These are phyloP conservation scores for Scortechinia acanthostroma DNA, from an alignment of 2,329 filamentous ascomycete genomes.

Conservation along the genomic window DNA sequence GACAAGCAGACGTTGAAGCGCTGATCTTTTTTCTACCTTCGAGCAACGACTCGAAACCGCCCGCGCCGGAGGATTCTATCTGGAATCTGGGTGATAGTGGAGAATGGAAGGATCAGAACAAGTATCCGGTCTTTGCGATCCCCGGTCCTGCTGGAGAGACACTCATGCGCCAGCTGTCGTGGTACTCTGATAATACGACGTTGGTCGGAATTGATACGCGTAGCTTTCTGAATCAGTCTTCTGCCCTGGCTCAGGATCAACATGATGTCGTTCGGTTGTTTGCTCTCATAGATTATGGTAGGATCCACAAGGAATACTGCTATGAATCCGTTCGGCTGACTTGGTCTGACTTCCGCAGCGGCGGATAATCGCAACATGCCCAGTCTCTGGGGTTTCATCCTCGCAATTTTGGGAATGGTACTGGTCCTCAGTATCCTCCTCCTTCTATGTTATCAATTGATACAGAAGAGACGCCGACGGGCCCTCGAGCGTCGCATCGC, in stretches of 20 bases:
- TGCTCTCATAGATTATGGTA: background rate
- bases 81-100: slow-evolving; percentile 46
- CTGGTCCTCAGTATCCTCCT: slow-evolving; percentile 36
- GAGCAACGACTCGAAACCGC: slow-evolving; percentile 24
- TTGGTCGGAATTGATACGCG: slow-evolving; percentile 5
- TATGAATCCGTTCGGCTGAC: too few relatives aligned
- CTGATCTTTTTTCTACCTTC: background rate
- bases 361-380: slow-evolving; percentile 22
- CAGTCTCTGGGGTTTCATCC: slow-evolving; percentile 53
- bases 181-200: slow-evolving; percentile 43
- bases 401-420: slow-evolving; percentile 39
- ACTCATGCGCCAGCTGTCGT: slow-evolving; percentile 37
- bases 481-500: slow-evolving; percentile 40
- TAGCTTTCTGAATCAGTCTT: too few relatives aligned
- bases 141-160: slow-evolving; percentile 33
- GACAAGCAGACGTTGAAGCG: slow-evolving; percentile 20
- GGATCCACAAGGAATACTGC: too few relatives aligned
- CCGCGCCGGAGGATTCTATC: slow-evolving; percentile 31
- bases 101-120: slow-evolving; percentile 40
- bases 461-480: slow-evolving; percentile 43
- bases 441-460: slow-evolving; percentile 32
- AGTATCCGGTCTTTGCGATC: slow-evolving; percentile 50
- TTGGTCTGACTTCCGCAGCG: too few relatives aligned
- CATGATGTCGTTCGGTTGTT: background rate
- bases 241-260: background rate